These are phyloP conservation scores for Lablab purpureus DNA, from an alignment of 306 rosid genomes.

Conservation along the genomic window DNA sequence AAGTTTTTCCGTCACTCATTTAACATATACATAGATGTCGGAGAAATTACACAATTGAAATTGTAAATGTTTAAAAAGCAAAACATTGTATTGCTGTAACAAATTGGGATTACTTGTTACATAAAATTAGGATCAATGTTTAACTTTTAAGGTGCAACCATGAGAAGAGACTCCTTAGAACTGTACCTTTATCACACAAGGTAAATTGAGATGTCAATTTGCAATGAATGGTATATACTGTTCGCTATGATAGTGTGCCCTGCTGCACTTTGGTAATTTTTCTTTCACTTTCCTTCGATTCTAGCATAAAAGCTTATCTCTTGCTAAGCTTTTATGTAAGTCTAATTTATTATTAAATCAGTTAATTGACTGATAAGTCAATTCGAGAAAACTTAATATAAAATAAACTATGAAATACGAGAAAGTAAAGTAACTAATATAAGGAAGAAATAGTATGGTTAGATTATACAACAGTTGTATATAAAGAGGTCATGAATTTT, in stretches of 20 bases:
- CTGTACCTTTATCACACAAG: conserved; percentile 4
- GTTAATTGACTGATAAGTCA: no score
- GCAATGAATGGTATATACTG: conserved; percentile 31
- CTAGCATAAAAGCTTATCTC: background rate
- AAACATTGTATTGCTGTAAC: background rate
- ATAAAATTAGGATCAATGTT: background rate
- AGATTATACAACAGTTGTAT: no score
- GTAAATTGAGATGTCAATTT: conserved; percentile 29
- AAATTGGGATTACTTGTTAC: background rate
- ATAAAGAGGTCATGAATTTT: no score
- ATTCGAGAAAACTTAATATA: no score
- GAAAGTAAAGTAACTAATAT: no score
- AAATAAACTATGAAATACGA: no score
- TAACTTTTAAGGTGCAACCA: background rate
- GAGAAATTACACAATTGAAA: background rate
- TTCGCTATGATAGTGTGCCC: conserved; percentile 15
- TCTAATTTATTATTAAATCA: no score
- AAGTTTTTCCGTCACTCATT: background rate
- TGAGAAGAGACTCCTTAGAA: background rate
- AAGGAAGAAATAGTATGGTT: no score
- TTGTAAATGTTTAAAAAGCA: background rate
- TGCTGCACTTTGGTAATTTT: conserved; percentile 23
- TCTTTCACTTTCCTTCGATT: conserved; percentile 6
- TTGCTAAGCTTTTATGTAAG: no score
- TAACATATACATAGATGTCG: background rate